A percentile compares a stretch with the other conserved stretches of the same genome.
Evolutionary conservation across 1,284 basidiomycete species (phyloP).

Genomic region (Cryptococcus sp.): DNA sequence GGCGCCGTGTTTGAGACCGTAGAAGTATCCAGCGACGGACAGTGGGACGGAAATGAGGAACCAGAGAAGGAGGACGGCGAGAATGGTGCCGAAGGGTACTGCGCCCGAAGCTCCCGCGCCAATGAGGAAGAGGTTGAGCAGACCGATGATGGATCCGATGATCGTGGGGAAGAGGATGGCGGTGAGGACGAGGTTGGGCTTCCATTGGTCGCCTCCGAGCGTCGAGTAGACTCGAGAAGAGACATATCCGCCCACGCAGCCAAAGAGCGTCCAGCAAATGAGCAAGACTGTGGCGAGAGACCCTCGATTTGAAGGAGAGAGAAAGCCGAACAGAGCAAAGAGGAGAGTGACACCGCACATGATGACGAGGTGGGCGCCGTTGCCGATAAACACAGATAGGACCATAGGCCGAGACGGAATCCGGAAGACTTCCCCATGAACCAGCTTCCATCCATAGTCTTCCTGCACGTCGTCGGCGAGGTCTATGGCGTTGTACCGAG

Average conservation of each 20-base stretch:
- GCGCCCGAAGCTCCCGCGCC: conserved; percentile 85
- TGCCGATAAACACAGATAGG: conserved; percentile 80
- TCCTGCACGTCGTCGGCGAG: conserved; percentile 93
- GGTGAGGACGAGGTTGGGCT: conserved; percentile 79
- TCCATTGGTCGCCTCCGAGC: conserved; percentile 71
- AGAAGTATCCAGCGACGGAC: conserved; percentile 54
- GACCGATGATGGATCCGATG: conserved; percentile 74
- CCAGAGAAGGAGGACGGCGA: conserved; percentile 87
- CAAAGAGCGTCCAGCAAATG: conserved; percentile 91
- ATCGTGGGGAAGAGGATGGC: conserved; percentile 80
- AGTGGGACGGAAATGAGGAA: conserved; percentile 87
- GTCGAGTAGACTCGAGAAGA: conserved; percentile 79
- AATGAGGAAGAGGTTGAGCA: conserved; percentile 82
- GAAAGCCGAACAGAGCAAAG: conserved; percentile 94
- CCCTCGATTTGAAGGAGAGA: conserved; percentile 92
- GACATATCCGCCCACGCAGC: conserved; percentile 83
- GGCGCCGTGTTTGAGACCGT: conserved; percentile 75
- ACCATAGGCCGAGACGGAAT: conserved; percentile 71
- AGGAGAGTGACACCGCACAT: conserved; percentile 90
- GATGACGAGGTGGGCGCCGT: conserved; percentile 79
- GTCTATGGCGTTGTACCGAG: conserved; percentile 93
- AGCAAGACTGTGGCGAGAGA: conserved; percentile 94
- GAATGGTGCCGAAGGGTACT: conserved; percentile 90
- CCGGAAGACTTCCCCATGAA: conserved; percentile 95
- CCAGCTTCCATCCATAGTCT: conserved; percentile 91